A percentile compares a stretch with the other conserved stretches of the same genome.
Conservation (phyloP, 345 rosid genomes). For the Hibiscus mutabilis region DNA sequence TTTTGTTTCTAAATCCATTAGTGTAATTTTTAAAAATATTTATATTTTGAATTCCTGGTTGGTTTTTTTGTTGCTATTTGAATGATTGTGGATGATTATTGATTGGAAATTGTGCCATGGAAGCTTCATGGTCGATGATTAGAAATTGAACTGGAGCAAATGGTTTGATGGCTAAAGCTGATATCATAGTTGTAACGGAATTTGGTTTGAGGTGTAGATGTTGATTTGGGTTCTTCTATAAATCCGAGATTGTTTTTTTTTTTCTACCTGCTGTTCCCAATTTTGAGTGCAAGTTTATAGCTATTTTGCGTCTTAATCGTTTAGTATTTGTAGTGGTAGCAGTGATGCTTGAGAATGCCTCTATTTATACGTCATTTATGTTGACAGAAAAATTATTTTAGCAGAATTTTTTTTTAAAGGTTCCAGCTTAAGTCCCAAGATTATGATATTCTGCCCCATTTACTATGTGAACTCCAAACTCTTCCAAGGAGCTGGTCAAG, state of each 20-base stretch:
- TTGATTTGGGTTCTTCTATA: background rate
- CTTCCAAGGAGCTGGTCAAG: background rate
- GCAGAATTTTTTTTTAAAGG: no score
- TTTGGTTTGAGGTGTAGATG: background rate
- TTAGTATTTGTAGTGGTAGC: background rate
- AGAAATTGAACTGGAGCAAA: no score
- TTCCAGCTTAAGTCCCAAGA: no score
- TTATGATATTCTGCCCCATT: no score
- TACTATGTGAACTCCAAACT: background rate
- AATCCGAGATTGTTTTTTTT: background rate
- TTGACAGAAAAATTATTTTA: no score
- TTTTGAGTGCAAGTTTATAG: background rate
- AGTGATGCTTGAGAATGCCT: background rate
- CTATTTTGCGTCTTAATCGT: background rate
- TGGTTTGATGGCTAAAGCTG: background rate
- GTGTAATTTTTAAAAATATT: background rate
- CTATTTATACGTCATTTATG: background rate
- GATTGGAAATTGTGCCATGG: background rate
- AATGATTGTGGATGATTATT: background rate
- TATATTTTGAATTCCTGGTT: background rate
- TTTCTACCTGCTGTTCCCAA: background rate
- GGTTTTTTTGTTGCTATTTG: background rate
- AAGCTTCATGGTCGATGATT: background rate
- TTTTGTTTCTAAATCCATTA: background rate
- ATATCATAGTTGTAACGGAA: background rate